Evolutionary conservation across 2,329 filamentous ascomycete genomes (phyloP), one percentile per base, ranked within the genome.

Genomic region (Endoconidiophora polonica): DNA sequence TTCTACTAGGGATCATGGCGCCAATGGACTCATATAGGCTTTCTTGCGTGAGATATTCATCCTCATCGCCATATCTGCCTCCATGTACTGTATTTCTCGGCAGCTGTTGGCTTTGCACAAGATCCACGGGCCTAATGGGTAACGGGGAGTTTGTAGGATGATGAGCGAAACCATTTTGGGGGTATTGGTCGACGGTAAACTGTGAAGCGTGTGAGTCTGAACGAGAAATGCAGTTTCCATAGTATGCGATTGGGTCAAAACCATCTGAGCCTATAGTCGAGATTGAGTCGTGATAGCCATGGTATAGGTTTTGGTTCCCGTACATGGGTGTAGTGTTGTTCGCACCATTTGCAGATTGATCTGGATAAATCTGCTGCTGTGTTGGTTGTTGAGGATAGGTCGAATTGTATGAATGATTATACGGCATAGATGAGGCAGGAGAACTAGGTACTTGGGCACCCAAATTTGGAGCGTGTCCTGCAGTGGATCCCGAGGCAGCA

Each of bases 71-170:
- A 39, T 29, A 50, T 9, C 38, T 49, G 26, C 52, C 55, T 14
- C 56, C 55, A 9, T 57, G 57, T n/a, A 61, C 63, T 56, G 66
- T 65, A 2, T 64, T 59, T n/a, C 58, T 60, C 61, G 70, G 37
- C 63, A 62, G 2, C 60, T 60, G 40, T 68, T 65, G 10, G 10
- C 5, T 52, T 72, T 69, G 3, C 64, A 61, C 37, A 29, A 29
- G 3, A 10, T 69, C 68, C 55, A 68, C 65, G 42, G 69, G 74
- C 43, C 71, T 68, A 52, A 65, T 76, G n/a, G 75, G 72, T 44
- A 79, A 62, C 40, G 76, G 71, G 50, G 76, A 69, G 60, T 78
- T 72, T 14, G 76, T 79, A 1, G 76, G 76, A 52, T 78, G 73
- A 16, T 48, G 47, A 12, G 51, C 22, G n/a, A 53, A 16, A 3